Base-by-base conservation (phyloP, 257 asterid species). In the Plantago major region DNA sequence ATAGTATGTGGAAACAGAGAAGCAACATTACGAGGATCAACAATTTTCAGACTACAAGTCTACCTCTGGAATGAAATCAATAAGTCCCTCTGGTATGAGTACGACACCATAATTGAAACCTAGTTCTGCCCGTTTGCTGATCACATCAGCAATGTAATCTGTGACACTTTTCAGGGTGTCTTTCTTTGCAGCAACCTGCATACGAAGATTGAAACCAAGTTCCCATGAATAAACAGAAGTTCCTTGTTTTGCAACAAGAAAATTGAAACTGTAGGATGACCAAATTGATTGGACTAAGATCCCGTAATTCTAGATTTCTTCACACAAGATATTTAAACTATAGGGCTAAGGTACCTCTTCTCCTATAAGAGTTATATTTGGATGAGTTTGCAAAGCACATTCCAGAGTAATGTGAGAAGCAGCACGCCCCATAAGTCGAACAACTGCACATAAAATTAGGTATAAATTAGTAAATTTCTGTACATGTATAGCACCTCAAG, bases 61-160 rank as follows among this genome's bases (percentile, higher is more conserved):
- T 69, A 93, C 99, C 96, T 93, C 99, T 10, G 99, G 99, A 71
- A 93, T 93, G 76, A 93, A 93, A 80, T 93, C 99, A n/a, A 93
- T 93, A 17, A 93, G 82, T 59, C 99, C 99, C 78, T 93, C 99
- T 1, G 99, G 99, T 46, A 93, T 93, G 65, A 93, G 97, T 49
- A 93, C 87, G 69, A 93, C 99, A 69, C 99, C 99, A 71, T 93
- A 93, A 70, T 93, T 87, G 75, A 77, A 85, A 33, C 99, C 97
- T 60, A 78, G 74, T 64, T 79, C 95, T 5, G 97, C 89, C 58
- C 97, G 99, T 75, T 93, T 87, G 78, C 88, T 71, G 64, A 93
- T 75, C 67, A 90, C 86, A 73, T 89, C 94, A 17, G 92, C 87
- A 69, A 93, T 85, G 69, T 89, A 71, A 78, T 87, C 88, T 12